Percentiles rank a stretch among this genome's conserved stretches.
Conservation (phyloP, 306 rosid species). For the Sphenostylis stenocarpa region DNA sequence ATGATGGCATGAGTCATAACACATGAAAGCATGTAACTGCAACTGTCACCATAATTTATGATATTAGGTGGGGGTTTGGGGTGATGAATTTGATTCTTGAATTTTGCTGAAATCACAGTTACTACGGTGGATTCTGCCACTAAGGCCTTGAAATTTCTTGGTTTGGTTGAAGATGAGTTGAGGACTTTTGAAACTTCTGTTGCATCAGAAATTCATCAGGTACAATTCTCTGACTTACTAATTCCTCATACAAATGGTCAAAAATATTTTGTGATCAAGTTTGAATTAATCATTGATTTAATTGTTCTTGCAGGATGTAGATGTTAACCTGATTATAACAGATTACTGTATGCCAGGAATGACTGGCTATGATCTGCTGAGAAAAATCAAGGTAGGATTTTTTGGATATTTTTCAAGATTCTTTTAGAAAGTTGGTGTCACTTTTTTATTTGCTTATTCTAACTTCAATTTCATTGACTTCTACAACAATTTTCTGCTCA, state of each 20-base stretch:
- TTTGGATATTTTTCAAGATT: neutral
- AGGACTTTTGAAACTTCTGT: constrained; percentile 24
- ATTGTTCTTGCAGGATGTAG: constrained; percentile 44
- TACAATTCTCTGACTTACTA: constrained; percentile 9
- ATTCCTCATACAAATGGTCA: neutral
- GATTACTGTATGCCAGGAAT: constrained; percentile 92
- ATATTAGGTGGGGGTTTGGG: neutral
- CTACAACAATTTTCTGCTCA: neutral
- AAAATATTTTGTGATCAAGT: neutral
- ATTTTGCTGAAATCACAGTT: constrained; percentile 47
- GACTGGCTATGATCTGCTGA: constrained; percentile 83
- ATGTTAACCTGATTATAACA: constrained; percentile 70
- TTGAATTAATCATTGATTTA: constrained; percentile 16
- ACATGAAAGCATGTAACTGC: too few relatives aligned
- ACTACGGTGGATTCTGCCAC: constrained; percentile 83
- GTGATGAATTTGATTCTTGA: constrained; percentile 11
- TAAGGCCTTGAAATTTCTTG: constrained; percentile 77
- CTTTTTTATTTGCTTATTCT: constrained; percentile 5
- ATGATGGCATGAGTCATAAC: too few relatives aligned
- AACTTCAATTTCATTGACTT: neutral
- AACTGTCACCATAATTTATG: too few relatives aligned
- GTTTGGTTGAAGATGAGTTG: constrained; percentile 61
- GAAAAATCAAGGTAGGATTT: constrained; percentile 62
- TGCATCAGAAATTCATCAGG: constrained; percentile 58
- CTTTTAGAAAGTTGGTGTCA: neutral